Evolutionary conservation across 768 basidiomycete genomes (phyloP), one percentile per base, ranked within the genome.

Genomic region (Coprinopsis strossmayeri): DNA sequence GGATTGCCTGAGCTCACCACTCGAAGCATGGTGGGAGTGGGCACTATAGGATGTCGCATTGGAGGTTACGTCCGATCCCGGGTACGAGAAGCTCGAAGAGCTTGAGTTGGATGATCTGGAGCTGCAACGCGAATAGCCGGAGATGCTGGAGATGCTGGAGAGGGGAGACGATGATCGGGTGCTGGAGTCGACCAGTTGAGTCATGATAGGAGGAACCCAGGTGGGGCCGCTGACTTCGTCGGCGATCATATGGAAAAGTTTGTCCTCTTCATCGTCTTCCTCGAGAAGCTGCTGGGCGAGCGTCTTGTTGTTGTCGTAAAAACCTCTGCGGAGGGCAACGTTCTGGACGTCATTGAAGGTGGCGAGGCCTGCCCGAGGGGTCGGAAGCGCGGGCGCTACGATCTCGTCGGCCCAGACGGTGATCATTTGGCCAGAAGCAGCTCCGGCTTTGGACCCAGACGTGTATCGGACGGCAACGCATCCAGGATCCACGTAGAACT

Each of bases 401-500:
- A 66, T 56, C 55, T 78, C 74, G 49, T 81, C 81, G 3, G 81
- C 76, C 87, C 87, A 90, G 58, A 90, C 60, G 45, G 78, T 84
- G 59, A 79, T 61, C 48, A 79, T 69, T 58, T 74, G 72, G 48
- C 68, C 62, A 24, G 61, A 59, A 34, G 53, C 49, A 4, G 56
- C 37, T 37, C 60, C 61, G 37, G 66, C 64, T 20, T 20, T 37
- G 41, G 50, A 62, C 69, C 18, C n/a, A 35, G 52, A 46, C 45
- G 72, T 73, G 59, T 75, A 71, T 52, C 84, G 84, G 54, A 87
- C 68, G 50, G 82, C 82, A 54, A 91, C 78, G 61, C 78, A 81
- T 52, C 86, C 87, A 53, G 88, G 88, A 62, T 90, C 84, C 57
- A 88, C 76, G 64, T 86, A 84, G 52, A 91, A 75, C 64, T 90